phyloP scores from a whole-genome alignment of 805 yeast species.

The Brettanomyces anomalus region DNA sequence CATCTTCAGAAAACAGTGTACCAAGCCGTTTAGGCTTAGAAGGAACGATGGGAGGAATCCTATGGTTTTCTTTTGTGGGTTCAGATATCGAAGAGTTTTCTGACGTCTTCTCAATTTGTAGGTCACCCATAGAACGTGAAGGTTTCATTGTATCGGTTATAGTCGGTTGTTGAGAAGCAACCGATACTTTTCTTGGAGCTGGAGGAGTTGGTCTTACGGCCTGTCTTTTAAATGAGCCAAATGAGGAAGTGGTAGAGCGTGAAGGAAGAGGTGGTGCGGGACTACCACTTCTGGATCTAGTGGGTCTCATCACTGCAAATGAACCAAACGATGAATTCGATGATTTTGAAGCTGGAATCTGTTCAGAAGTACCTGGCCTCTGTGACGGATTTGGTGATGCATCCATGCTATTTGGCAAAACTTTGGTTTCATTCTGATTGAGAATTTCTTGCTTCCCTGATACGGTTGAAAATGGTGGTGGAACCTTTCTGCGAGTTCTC shows the following conservation, averaged over 20 bases:
- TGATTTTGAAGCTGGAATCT: neutral
- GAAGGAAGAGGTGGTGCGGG: constrained; percentile 10
- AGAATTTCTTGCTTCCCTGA: neutral
- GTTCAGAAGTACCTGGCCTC: too few species aligned
- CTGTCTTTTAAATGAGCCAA: too few species aligned
- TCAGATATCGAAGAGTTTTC: neutral
- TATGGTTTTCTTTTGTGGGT: constrained; percentile 6
- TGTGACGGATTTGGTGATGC: too few species aligned
- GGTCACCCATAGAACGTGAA: too few species aligned
- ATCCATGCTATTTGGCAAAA: too few species aligned
- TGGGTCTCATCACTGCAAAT: constrained; percentile 13
- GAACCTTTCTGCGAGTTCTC: neutral
- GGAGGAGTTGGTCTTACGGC: constrained; percentile 22
- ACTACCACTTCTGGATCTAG: constrained; percentile 16
- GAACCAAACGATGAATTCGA: constrained; percentile 15
- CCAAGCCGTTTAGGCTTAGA: constrained; percentile 20
- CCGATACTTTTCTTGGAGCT: constrained; percentile 15
- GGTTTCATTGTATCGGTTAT: neutral
- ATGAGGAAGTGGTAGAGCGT: neutral
- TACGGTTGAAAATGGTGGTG: neutral
- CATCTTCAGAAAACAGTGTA: constrained; percentile 6
- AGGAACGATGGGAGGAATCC: constrained; percentile 25
- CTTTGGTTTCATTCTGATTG: too few species aligned
- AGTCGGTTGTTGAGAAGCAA: neutral
- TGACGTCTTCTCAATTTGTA: neutral